Evolutionary conservation across 2,329 filamentous ascomycete species (phyloP), one percentile per base, ranked within the genome.

Genomic region (Ophiognomonia clavigignenti-juglandacearum): DNA sequence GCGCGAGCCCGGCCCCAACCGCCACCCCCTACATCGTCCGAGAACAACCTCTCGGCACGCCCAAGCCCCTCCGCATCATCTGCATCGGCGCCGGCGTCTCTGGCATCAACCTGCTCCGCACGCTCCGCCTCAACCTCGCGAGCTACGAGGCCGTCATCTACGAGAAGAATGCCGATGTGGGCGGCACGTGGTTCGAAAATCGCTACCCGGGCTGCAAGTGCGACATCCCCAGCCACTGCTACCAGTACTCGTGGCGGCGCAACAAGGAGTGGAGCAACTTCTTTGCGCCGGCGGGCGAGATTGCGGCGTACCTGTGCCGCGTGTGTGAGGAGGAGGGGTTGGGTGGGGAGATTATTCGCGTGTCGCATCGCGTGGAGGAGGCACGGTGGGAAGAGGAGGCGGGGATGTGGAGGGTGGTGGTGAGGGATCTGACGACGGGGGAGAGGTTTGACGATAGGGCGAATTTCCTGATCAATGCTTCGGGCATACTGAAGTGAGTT

Each of bases 261-360:
- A 83, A 83, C 57, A 72, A 71, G 6, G 69, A 72, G 32, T 85
- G 81, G 80, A 70, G 71, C 16, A 72, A 73, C 46, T 78, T 82
- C 57, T 82, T 77, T 56, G 68, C 76, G 0, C 63, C 70, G 0
- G 74, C 74, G 1, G 63, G 64, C 1, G 80, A 84, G 57, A 83
- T 84, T 35, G 67, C 71, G 34, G 61, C 64, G 3, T 83, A 83
- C 50, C 67, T 83, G 22, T 62, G 68, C 43, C 55, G 56, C 6
- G 61, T 76, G 26, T 73, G 69, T 48, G 64, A 72, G n/a, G 73
- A 76, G 16, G 72, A 75, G 52, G 56, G 63, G 29, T 70, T 78
- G 61, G 57, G 56, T 41, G 65, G 65, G 31, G 58, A n/a, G n/a
- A n/a, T 55, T 13, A 73, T 77, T 57, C 73, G 67, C 59, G 67